These are phyloP conservation scores for Scutellaria baicalensis DNA, from an alignment of 257 asterid species.

Conservation along the genomic window DNA sequence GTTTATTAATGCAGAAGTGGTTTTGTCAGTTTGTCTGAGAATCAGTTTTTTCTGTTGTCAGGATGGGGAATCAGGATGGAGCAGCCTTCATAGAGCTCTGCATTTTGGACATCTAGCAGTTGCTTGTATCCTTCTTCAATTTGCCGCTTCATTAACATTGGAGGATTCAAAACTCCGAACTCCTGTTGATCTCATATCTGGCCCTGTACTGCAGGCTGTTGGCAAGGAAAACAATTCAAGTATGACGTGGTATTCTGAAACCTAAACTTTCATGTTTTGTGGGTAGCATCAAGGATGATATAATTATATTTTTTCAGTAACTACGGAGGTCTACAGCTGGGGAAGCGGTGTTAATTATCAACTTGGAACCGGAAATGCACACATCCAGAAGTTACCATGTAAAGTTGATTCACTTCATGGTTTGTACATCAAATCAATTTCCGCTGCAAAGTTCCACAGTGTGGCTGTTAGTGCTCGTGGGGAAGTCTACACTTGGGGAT, in stretches of 20 bases:
- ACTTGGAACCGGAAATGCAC: conserved; percentile 97
- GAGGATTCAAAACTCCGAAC: conserved; percentile 82
- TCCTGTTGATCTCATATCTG: conserved; percentile 88
- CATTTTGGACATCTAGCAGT: conserved; percentile 96
- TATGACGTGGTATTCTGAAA: conserved; percentile 18
- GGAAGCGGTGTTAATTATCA: conserved; percentile 99
- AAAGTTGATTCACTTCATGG: conserved; percentile 90
- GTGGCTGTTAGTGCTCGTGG: conserved; percentile 81
- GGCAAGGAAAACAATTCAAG: conserved; percentile 52
- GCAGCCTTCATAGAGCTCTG: conserved; percentile 93
- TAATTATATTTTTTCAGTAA: conserved; percentile 33
- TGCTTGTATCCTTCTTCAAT: conserved; percentile 84
- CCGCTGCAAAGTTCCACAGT: conserved; percentile 96
- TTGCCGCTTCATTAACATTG: conserved; percentile 63
- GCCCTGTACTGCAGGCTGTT: conserved; percentile 71
- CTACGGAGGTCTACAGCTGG: conserved; percentile 97
- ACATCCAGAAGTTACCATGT: conserved; percentile 93
- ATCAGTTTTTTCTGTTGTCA: conserved; percentile 23
- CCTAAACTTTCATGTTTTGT: conserved; percentile 10
- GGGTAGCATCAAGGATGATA: conserved; percentile 7
- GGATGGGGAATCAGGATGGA: conserved; percentile 99
- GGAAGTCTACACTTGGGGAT: conserved; percentile 98
- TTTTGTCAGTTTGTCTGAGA: conserved; percentile 6
- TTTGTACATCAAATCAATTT: conserved; percentile 52
- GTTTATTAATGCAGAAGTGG: background rate